Base-by-base conservation (phyloP, 1,139 yeast genomes). In the Candida pseudoviswanathii region DNA sequence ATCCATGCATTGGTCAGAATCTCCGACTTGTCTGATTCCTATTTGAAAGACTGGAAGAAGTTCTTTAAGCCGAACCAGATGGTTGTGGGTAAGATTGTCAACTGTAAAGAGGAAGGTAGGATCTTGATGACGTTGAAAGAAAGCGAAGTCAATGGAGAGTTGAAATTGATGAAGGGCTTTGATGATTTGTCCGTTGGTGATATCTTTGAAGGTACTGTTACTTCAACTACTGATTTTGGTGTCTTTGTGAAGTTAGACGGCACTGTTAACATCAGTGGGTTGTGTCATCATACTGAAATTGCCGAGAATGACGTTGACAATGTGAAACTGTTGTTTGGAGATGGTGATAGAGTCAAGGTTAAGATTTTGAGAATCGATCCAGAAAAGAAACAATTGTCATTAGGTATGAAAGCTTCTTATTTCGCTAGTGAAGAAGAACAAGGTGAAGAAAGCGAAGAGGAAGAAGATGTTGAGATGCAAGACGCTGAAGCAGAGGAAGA, bases 361-460 rank as follows among this genome's bases (percentile, higher is more conserved):
- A 87, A 86, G 70, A 76, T 94, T 33, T 74, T 92, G 59, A 78
- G 75, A 43, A 76, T 86, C 43, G 85, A 89, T 61, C 52, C 61
- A 3, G 82, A 74, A 21, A 90, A 87, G 77, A 85, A 84, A 55
- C 91, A 88, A 63, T 65, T 92, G 42, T 85, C 96, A 1, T 79
- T 92, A 52, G 97, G 98, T 56, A 85, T 92, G 91, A 94, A 91
- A 72, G 97, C 97, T 2, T 89, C 96, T 3, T 90, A 86, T 68
- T 92, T 94, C 67, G 76, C 75, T 24, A 78, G 64, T 21, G 67
- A 64, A 43, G 68, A 63, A 6, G 72, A 64, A 10, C 74, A 66
- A 38, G 69, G 56, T 30, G 70, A 60, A n/a, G 73, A 63, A 26
- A 71, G 62, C 26, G 68, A 61, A 26, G 70, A 63, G n/a, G 64